Evolutionary conservation across 1,284 basidiomycete species (phyloP).

Genomic region (Ustilago vetiveriae): DNA sequence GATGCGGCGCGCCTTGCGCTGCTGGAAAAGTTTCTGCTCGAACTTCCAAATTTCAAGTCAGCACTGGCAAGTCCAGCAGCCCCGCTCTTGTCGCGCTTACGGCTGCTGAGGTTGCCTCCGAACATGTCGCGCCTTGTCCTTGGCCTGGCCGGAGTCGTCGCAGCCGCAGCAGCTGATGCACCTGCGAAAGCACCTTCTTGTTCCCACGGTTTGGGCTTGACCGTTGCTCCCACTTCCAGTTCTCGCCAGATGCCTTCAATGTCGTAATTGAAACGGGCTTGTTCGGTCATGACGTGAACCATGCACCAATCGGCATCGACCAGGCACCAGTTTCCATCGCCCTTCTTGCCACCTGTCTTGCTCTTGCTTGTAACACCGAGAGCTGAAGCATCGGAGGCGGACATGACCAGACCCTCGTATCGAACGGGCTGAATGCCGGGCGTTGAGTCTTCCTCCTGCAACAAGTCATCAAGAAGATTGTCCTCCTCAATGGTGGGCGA

Average conservation of each 20-base stretch:
- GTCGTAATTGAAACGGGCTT: conserved; percentile 58
- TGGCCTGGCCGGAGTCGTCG: not conserved
- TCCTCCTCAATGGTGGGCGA: conserved; percentile 34
- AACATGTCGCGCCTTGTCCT: conserved; percentile 27
- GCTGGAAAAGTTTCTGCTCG: conserved; percentile 14
- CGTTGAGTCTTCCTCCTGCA: conserved; percentile 18
- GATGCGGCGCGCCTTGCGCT: not conserved
- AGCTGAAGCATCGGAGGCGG: conserved; percentile 43
- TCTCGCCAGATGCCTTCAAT: conserved; percentile 60
- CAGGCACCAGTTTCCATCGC: conserved; percentile 65
- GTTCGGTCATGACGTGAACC: conserved; percentile 65
- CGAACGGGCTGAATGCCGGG: conserved; percentile 48
- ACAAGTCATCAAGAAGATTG: conserved; percentile 9
- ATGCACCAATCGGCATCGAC: conserved; percentile 67
- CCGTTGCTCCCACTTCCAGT: conserved; percentile 21
- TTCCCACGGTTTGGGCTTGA: conserved; percentile 36
- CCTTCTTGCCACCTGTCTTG: conserved; percentile 51
- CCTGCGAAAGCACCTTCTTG: not conserved
- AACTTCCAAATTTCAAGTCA: conserved; percentile 19
- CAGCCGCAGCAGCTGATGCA: not conserved
- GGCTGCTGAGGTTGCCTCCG: conserved; percentile 20
- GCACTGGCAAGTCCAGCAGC: not conserved
- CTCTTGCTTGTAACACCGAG: conserved; percentile 27
- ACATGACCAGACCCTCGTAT: conserved; percentile 59
- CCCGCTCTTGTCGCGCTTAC: conserved; percentile 11